Conservation (phyloP, 352 stramenopile genomes). For the Blastocystis hominis region DNA sequence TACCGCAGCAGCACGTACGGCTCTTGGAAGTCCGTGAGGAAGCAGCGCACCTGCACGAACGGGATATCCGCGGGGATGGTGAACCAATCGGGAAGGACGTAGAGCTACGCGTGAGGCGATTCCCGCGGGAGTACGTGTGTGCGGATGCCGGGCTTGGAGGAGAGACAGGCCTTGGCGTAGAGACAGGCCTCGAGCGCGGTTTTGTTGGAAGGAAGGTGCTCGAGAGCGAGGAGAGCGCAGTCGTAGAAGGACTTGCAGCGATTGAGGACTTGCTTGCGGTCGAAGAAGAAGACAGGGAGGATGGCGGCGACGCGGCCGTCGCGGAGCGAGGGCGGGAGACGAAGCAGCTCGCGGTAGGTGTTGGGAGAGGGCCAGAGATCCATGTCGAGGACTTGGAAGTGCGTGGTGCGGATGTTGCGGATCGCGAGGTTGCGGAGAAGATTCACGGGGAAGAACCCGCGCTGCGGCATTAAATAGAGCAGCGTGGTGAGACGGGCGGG, state of each 20-base stretch:
- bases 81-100: constrained; percentile 43
- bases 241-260: neutral
- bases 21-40: constrained; percentile 49
- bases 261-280: neutral
- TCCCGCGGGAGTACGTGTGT: neutral
- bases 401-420: constrained; percentile 14
- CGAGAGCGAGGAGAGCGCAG: neutral
- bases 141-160: constrained; percentile 34
- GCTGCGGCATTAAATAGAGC: constrained; percentile 11
- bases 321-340: neutral
- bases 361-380: constrained; percentile 21
- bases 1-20: constrained; percentile 29
- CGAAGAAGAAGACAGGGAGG: constrained; percentile 50
- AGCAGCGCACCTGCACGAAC: neutral
- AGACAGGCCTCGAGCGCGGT: neutral
- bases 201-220: constrained; percentile 16
- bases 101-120: neutral
- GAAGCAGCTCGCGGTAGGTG: neutral
- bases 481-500: neutral
- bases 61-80: neutral
- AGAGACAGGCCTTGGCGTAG: neutral
- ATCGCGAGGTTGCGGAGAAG: constrained; percentile 42
- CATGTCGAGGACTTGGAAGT: constrained; percentile 55
- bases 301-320: neutral
- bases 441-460: constrained; percentile 40